Evolutionary conservation across 1,139 yeast genomes (phyloP), one percentile per base, ranked within the genome.

Genomic region (Blastobotrys serpentis): DNA sequence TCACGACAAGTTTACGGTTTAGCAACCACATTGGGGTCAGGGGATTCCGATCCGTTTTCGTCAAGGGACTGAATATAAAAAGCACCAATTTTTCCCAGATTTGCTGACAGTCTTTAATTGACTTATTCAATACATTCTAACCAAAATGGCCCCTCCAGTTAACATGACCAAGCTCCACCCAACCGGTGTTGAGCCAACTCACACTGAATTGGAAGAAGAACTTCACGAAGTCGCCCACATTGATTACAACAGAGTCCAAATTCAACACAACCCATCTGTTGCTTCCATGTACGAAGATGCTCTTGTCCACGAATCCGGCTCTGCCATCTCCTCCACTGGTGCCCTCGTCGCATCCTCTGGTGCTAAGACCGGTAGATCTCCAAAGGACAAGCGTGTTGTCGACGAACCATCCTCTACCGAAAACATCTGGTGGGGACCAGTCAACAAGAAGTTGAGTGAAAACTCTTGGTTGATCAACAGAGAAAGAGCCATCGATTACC

Each of bases 381-480:
- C 98, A 68, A 86, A 85, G 76, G 98, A 92, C 74, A 92, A 92
- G 73, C 88, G 98, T 75, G 87, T 92, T 71, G 98, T 92, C 57
- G 97, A 90, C 62, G 98, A 92, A 75, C 85, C 80, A 60, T 77
- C 94, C 48, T 89, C 97, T 37, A 71, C 79, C 51, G 80, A 86
- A 55, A 76, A 90, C 67, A 82, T 92, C 62, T 92, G 98, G 98
- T 92, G 98, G 98, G 98, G 98, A 25, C 98, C 98, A 7, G 98
- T 92, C 62, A 92, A 92, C 77, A 88, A 86, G 73, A 87, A 90
- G 73, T 92, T 92, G 63, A 85, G 88, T 56, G 96, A 88, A 72
- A 82, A 84, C 68, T 89, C 97, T 41, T 92, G 98, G 98, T 81
- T 83, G 65, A 90, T 92, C 63, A 87, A 94, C 69, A 85, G 96